phyloP scores from a whole-genome alignment of 2,329 filamentous ascomycete genomes.

The Ascochyta lentis region DNA sequence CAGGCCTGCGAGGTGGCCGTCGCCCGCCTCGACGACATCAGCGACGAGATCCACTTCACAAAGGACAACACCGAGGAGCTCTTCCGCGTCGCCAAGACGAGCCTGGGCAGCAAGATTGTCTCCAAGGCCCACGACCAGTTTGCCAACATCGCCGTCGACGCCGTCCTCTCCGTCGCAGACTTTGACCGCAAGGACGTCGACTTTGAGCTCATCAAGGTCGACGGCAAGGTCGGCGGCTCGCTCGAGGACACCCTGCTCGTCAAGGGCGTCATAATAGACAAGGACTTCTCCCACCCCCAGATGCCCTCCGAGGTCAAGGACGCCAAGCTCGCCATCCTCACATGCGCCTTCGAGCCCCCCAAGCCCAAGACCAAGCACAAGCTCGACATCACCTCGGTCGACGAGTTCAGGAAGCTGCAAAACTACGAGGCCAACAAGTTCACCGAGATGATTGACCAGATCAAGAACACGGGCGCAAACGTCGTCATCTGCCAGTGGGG shows the following conservation, averaged over 20 bases:
- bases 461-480: slow-evolving; percentile 97
- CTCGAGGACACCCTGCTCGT: slow-evolving; percentile 94
- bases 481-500: slow-evolving; percentile 99
- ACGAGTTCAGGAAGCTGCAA: slow-evolving; percentile 98
- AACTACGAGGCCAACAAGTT: slow-evolving; percentile 97
- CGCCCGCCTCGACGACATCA: slow-evolving; percentile 88
- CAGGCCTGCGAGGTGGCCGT: slow-evolving; percentile 97
- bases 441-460: slow-evolving; percentile 96
- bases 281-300: slow-evolving; percentile 99
- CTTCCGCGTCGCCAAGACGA: slow-evolving; percentile 92
- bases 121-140: slow-evolving; percentile 99
- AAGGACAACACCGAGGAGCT: slow-evolving; percentile 83
- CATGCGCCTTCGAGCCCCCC: slow-evolving; percentile 96
- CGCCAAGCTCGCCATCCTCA: slow-evolving; percentile 96
- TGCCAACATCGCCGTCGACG: slow-evolving; percentile 94
- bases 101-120: slow-evolving; percentile 97
- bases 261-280: slow-evolving; percentile 98
- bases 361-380: slow-evolving; percentile 99
- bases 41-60: slow-evolving; percentile 87
- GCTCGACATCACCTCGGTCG: slow-evolving; percentile 94
- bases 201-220: slow-evolving; percentile 99
- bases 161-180: slow-evolving; percentile 94
- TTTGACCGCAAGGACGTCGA: slow-evolving; percentile 96
- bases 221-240: slow-evolving; percentile 94
- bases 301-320: slow-evolving; percentile 96